These are phyloP conservation scores for Neolentinus lepideus DNA, from an alignment of 1,284 basidiomycete genomes.

Conservation along the genomic window DNA sequence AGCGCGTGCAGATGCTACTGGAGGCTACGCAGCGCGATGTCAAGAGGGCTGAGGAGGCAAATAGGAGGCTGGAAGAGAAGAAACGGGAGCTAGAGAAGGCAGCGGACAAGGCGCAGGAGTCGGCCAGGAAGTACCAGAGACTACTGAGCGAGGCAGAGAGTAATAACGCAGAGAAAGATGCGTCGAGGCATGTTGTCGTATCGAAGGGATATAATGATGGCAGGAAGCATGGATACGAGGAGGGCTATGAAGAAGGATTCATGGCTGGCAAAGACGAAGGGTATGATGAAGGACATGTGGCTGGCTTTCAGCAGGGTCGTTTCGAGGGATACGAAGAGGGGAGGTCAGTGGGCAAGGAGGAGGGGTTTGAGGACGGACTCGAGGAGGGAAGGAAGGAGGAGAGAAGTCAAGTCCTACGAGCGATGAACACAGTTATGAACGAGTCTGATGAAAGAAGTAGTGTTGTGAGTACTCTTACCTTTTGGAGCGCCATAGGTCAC, in stretches of 20 bases:
- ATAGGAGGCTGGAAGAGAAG: conserved; percentile 34
- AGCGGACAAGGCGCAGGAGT: conserved; percentile 39
- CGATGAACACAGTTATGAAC: conserved; percentile 46
- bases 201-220: conserved; percentile 37
- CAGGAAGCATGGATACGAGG: conserved; percentile 26
- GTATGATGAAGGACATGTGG: conserved; percentile 34
- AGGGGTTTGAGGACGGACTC: conserved; percentile 36
- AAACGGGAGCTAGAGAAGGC: conserved; percentile 39
- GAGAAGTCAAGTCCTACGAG: conserved; percentile 40
- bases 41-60: conserved; percentile 33
- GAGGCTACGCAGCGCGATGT: conserved; percentile 44
- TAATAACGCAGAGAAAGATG: conserved; percentile 24
- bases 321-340: conserved; percentile 32
- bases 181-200: conserved; percentile 29
- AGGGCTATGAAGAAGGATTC: conserved; percentile 26
- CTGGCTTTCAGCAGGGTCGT: conserved; percentile 40
- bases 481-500: conserved; percentile 7
- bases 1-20: conserved; percentile 38
- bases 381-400: conserved; percentile 40
- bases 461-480: conserved; percentile 18
- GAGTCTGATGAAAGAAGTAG: conserved; percentile 27
- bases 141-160: conserved; percentile 33
- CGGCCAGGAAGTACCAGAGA: conserved; percentile 37
- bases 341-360: conserved; percentile 27
- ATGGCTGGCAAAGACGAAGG: conserved; percentile 41